Conservation (phyloP, 1,284 basidiomycete genomes). For the Rhodotorula sp. region DNA sequence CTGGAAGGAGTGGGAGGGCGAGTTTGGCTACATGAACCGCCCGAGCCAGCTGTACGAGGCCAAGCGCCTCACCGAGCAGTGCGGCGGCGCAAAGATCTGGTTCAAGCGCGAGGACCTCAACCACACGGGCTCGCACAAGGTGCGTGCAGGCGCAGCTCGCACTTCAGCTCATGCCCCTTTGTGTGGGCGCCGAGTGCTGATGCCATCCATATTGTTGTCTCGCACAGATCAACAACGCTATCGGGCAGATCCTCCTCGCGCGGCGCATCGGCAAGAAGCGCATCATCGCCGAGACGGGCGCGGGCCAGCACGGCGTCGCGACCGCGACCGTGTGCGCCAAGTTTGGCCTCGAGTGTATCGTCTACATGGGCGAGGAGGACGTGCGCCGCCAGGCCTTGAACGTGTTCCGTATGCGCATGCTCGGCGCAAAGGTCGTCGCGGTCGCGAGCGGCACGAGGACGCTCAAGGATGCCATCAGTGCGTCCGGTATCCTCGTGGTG, state of each 20-base stretch:
- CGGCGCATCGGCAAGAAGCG: slow-evolving; percentile 89
- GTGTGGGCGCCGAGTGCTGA: too few species aligned
- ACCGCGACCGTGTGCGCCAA: slow-evolving; percentile 97
- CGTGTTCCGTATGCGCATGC: slow-evolving; percentile 97
- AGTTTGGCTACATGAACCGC: slow-evolving; percentile 88
- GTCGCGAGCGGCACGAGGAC: slow-evolving; percentile 94
- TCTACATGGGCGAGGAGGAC: slow-evolving; percentile 99
- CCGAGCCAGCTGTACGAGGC: slow-evolving; percentile 72
- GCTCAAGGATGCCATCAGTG: slow-evolving; percentile 91
- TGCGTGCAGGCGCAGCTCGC: slow-evolving; percentile 54
- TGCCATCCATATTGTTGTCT: too few species aligned
- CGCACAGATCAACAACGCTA: slow-evolving; percentile 30
- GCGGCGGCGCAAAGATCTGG: slow-evolving; percentile 93
- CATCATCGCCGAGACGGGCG: slow-evolving; percentile 98
- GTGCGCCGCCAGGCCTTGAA: slow-evolving; percentile 92
- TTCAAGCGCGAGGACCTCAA: slow-evolving; percentile 94
- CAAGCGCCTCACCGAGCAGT: slow-evolving; percentile 70
- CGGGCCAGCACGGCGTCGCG: slow-evolving; percentile 97
- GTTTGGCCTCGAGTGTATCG: slow-evolving; percentile 90
- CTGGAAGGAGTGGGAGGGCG: slow-evolving; percentile 85
- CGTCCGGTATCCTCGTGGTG: slow-evolving; percentile 26
- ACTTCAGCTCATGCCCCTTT: too few species aligned
- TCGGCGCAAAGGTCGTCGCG: slow-evolving; percentile 89
- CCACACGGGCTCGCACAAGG: slow-evolving; percentile 96
- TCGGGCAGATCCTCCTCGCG: slow-evolving; percentile 78